Evolutionary conservation across 2,329 filamentous ascomycete species (phyloP).

Genomic region (Apiospora koreana): DNA sequence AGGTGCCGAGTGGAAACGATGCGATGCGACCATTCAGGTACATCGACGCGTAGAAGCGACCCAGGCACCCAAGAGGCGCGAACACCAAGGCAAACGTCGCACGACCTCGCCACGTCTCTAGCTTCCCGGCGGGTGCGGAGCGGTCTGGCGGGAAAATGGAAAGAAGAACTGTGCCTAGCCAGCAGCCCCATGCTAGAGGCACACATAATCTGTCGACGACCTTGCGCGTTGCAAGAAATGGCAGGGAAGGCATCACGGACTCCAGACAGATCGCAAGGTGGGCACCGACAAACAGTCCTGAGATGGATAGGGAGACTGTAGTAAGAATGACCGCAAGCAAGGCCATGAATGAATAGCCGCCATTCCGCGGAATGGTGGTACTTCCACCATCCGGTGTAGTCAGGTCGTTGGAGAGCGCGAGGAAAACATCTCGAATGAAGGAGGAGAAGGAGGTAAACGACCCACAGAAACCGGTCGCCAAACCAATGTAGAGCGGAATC

Average conservation of each 20-base stretch:
- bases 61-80: constrained; percentile 76
- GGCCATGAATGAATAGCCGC: constrained; percentile 82
- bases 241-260: constrained; percentile 59
- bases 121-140: constrained; percentile 33
- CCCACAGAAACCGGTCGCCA: constrained; percentile 85
- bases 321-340: constrained; percentile 72
- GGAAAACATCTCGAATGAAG: constrained; percentile 78
- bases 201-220: constrained; percentile 65
- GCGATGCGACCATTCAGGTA: constrained; percentile 67
- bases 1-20: constrained; percentile 83
- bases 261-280: constrained; percentile 70
- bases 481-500: constrained; percentile 83
- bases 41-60: constrained; percentile 72
- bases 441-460: constrained; percentile 89
- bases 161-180: constrained; percentile 76
- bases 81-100: constrained; percentile 79
- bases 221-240: constrained; percentile 56
- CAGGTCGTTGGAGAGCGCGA: constrained; percentile 76
- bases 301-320: constrained; percentile 70
- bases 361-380: constrained; percentile 54
- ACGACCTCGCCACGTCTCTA: constrained; percentile 71
- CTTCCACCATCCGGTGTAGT: constrained; percentile 47
- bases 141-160: constrained; percentile 68
- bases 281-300: constrained; percentile 69
- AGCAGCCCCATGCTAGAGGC: constrained; percentile 70